Evolutionary conservation across 768 basidiomycete species (phyloP).

Genomic region (Mrakia gelida): DNA sequence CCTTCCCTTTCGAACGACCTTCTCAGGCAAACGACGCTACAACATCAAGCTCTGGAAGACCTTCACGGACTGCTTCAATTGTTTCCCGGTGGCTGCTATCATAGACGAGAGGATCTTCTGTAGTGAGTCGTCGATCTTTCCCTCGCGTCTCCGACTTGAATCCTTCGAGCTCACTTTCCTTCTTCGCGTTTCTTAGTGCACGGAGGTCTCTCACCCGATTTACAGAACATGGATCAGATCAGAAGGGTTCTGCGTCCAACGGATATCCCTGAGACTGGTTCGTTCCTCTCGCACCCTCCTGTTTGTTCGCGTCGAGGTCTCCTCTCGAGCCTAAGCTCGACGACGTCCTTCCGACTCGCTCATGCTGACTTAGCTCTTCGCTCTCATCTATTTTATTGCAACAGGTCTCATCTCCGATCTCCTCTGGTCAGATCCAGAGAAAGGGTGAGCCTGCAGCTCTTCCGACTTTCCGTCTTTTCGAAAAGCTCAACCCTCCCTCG

Average conservation of each 20-base stretch:
- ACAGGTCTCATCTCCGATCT: slow-evolving; percentile 35
- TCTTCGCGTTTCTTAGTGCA: neutral
- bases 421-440: slow-evolving; percentile 37
- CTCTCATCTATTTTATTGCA: slow-evolving; percentile 39
- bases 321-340: too few relatives aligned
- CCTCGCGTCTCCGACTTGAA: too few relatives aligned
- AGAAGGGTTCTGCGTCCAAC: slow-evolving; percentile 35
- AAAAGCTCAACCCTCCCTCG: neutral
- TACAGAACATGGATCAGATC: slow-evolving; percentile 35
- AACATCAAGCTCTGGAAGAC: slow-evolving; percentile 99
- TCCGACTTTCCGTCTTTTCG: neutral
- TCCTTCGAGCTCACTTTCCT: too few relatives aligned
- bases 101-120: slow-evolving; percentile 35
- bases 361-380: too few relatives aligned
- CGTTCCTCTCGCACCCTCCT: too few relatives aligned
- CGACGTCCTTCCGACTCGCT: neutral
- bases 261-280: slow-evolving; percentile 51
- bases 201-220: slow-evolving; percentile 31
- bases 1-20: neutral
- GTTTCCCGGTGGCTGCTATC: slow-evolving; percentile 44
- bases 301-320: slow-evolving; percentile 37
- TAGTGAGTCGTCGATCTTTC: slow-evolving; percentile 13
- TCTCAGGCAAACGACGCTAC: slow-evolving; percentile 93
- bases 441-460: neutral
- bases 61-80: slow-evolving; percentile 99